phyloP scores from a whole-genome alignment of 2,329 filamentous ascomycete species.

The Cucurbitaria berberidis region DNA sequence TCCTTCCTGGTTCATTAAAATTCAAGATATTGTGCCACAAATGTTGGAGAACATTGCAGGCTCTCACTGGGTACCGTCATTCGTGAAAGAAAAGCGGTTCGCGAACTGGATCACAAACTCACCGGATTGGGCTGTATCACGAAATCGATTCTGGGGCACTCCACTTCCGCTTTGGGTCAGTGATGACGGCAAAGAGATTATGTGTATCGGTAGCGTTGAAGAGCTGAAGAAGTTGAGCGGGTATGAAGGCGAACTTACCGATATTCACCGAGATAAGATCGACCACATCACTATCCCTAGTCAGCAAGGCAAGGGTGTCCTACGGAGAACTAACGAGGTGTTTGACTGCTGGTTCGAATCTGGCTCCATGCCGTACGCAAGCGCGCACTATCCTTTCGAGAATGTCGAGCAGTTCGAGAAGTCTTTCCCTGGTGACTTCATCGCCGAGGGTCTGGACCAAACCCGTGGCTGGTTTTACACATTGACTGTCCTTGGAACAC shows the following conservation, averaged over 20 bases:
- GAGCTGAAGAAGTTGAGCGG: slow-evolving; percentile 87
- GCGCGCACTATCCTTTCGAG: slow-evolving; percentile 90
- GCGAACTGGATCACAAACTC: slow-evolving; percentile 90
- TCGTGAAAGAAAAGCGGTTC: slow-evolving; percentile 91
- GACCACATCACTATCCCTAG: slow-evolving; percentile 94
- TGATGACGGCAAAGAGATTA: slow-evolving; percentile 83
- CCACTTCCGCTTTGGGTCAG: slow-evolving; percentile 92
- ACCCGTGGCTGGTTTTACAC: slow-evolving; percentile 98
- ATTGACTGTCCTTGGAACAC: slow-evolving; percentile 82
- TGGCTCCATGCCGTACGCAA: slow-evolving; percentile 93
- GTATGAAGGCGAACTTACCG: slow-evolving; percentile 80
- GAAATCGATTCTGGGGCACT: slow-evolving; percentile 95
- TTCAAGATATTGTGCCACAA: slow-evolving; percentile 79
- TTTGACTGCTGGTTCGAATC: slow-evolving; percentile 99
- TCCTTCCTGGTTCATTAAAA: slow-evolving; percentile 93
- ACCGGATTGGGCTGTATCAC: slow-evolving; percentile 92
- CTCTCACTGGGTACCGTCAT: slow-evolving; percentile 89
- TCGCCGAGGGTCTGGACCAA: slow-evolving; percentile 91
- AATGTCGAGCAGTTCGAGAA: slow-evolving; percentile 81
- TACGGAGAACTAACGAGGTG: slow-evolving; percentile 83
- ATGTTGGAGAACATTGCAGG: slow-evolving; percentile 90
- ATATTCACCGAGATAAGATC: slow-evolving; percentile 91
- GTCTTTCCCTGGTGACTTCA: slow-evolving; percentile 90
- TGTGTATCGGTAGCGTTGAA: slow-evolving; percentile 83
- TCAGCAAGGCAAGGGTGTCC: slow-evolving; percentile 81